Percentiles rank a stretch among this genome's conserved stretches.
Evolutionary conservation across 495 filamentous ascomycete genomes (phyloP).

Genomic region (Articulospora tetracladia): DNA sequence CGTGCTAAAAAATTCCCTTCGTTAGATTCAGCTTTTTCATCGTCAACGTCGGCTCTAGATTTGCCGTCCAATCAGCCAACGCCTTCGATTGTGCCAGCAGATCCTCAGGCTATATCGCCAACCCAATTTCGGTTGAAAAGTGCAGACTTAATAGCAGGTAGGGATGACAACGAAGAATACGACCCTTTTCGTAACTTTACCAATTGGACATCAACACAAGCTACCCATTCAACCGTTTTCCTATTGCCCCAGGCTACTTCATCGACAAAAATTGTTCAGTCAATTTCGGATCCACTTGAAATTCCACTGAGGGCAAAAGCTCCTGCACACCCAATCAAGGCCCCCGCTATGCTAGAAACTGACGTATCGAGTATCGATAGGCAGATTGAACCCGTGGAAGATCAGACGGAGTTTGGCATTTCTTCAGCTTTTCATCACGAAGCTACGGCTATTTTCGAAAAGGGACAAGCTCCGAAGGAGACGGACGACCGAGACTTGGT

Average conservation of each 20-base stretch:
- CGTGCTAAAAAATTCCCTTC: background rate
- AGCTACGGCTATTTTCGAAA: background rate
- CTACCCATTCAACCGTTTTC: background rate
- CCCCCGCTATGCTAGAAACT: background rate
- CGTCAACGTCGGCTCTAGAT: background rate
- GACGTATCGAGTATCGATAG: background rate
- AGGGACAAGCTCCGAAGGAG: background rate
- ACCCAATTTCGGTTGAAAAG: background rate
- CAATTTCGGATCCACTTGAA: background rate
- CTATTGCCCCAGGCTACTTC: background rate
- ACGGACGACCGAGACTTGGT: slow-evolving; percentile 1
- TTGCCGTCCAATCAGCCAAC: background rate
- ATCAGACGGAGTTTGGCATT: background rate
- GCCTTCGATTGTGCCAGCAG: background rate
- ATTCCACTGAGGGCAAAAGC: background rate
- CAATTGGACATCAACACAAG: background rate
- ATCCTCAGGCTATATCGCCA: background rate
- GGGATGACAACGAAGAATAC: background rate
- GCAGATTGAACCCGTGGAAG: background rate
- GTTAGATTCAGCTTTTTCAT: background rate
- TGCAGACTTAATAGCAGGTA: background rate
- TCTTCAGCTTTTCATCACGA: background rate
- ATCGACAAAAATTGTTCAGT: background rate
- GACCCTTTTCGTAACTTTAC: background rate
- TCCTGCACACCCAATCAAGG: background rate